Base-by-base conservation (phyloP, 164 flowering plant genomes). In the Aristolochia californica region DNA sequence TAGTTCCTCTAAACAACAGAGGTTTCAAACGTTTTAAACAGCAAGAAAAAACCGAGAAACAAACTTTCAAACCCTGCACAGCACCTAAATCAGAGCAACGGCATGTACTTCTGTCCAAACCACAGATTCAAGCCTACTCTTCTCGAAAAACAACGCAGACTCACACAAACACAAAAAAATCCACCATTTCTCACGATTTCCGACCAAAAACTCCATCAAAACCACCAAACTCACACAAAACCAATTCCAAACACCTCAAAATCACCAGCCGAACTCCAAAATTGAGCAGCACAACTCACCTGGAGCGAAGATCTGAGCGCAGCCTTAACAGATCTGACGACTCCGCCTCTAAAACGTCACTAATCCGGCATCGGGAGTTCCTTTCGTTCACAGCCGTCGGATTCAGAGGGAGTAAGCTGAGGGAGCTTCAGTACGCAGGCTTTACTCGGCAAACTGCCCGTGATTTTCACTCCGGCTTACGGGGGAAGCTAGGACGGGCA, bases 321-420 rank as follows among this genome's bases (percentile, higher is more conserved):
- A n/a, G n/a, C 66, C 61, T 45, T 17, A 62, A 45, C 58, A 74
- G 76, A 74, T 70, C 78, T 68, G 71, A 48, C 54, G 58, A 15
- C 28, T 61, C 50, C 38, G 40, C 24, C 17, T 7, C 70, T 65
- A 68, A 55, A 72, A 54, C 59, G 53, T 25, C 38, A 44, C 44
- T 44, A 54, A 57, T 43, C 47, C 17, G 48, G 68, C 55, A 45
- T 38, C 43, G 53, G 57, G 56, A 24, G 64, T 62, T 50, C 60
- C 65, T 59, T 68, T 59, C 71, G 72, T 74, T 58, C 34, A 66
- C 56, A 56, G 60, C 81, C 78, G 75, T 77, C 62, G 59, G 78
- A 77, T 77, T 38, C 15, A 40, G 22, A 43, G 47, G 23, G 48
- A 43, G 59, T 20, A 13, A 2, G 48, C 23, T 16, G 18, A 47